Conservation (phyloP, 768 basidiomycete species). For the Postia placenta region DNA sequence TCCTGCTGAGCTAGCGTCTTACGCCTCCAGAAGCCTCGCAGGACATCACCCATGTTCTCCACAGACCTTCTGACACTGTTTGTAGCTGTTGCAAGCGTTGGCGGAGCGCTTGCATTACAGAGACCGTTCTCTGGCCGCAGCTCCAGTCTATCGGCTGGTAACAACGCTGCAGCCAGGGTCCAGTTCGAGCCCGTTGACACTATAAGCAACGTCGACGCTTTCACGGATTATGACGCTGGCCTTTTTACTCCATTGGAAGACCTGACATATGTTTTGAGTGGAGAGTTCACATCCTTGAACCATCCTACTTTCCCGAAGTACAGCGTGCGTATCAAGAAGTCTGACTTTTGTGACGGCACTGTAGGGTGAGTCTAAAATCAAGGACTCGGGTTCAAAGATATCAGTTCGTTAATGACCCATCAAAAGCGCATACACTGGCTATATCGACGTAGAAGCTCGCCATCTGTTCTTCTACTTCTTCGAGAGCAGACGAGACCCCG, state of each 20-base stretch:
- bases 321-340: constrained; percentile 35
- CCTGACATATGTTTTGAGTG: constrained; percentile 19
- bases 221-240: neutral
- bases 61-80: no score
- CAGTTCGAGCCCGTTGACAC: no score
- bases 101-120: no score
- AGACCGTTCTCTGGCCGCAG: no score
- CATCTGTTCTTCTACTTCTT: constrained; percentile 43
- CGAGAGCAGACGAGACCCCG: constrained; percentile 32
- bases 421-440: constrained; percentile 57
- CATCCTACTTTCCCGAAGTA: constrained; percentile 41
- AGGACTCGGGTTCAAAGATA: neutral
- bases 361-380: constrained; percentile 19
- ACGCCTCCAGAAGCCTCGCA: no score
- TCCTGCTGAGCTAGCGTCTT: no score
- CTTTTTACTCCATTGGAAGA: constrained; percentile 16
- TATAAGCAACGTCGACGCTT: no score
- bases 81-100: no score
- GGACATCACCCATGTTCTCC: no score
- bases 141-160: no score
- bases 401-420: neutral
- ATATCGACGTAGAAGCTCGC: constrained; percentile 61
- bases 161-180: no score
- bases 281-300: constrained; percentile 30
- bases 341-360: constrained; percentile 36